Evolutionary conservation across 371 early-diverging fungal genomes (phyloP).

Genomic region (Mucor mucedo): DNA sequence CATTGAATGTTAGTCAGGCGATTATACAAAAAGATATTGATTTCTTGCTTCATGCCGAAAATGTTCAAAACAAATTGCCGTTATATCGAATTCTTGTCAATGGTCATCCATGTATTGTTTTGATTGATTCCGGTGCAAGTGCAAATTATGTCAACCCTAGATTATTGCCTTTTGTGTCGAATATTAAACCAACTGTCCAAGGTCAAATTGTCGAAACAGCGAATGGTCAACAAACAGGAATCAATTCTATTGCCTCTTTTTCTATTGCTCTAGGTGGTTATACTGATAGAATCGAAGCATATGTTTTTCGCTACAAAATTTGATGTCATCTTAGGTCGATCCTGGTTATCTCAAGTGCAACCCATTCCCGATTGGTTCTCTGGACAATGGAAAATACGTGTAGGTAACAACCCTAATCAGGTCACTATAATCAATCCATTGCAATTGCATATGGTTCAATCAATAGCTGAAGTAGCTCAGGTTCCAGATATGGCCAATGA

Average conservation of each 20-base stretch:
- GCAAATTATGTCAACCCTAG: constrained; percentile 3
- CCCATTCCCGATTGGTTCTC: no score
- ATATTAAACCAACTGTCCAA: neutral
- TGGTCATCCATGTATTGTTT: neutral
- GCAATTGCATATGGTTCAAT: no score
- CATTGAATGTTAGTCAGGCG: neutral
- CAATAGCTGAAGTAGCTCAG: no score
- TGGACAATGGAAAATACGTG: no score
- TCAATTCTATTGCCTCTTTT: neutral
- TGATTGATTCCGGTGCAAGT: constrained; percentile 6
- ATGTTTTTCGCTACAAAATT: no score
- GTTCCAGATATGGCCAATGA: no score
- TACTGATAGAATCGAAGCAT: no score
- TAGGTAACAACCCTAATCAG: no score
- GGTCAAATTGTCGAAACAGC: constrained; percentile 9
- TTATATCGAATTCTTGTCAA: neutral
- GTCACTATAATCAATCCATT: no score
- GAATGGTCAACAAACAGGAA: constrained; percentile 7
- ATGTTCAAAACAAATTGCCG: neutral
- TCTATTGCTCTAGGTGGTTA: neutral
- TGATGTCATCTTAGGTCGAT: no score
- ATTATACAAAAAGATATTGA: neutral
- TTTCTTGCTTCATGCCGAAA: neutral
- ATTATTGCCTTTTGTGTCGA: neutral
- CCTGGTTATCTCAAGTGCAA: no score